Percentiles rank a stretch among this genome's conserved stretches.
These are phyloP conservation scores for Phytophthora brassicae DNA, from an alignment of 352 stramenopile species.

Conservation along the genomic window DNA sequence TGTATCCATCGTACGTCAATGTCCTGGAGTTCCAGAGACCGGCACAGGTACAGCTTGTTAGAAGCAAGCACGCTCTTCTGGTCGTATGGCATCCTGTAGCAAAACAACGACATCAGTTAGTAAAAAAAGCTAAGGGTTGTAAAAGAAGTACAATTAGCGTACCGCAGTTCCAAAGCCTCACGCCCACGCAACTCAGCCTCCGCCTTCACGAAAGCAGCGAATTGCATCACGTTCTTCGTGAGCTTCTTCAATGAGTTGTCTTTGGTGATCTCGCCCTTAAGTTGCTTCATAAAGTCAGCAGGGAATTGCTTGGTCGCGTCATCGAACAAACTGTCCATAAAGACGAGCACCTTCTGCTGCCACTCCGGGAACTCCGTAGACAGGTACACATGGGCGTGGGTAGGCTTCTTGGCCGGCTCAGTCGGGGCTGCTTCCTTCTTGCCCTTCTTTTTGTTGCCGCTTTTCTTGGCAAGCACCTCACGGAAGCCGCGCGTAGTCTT, in stretches of 20 bases:
- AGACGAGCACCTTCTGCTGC: conserved; percentile 84
- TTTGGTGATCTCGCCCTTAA: conserved; percentile 75
- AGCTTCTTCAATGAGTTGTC: conserved; percentile 87
- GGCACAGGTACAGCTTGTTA: conserved; percentile 91
- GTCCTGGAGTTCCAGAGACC: conserved; percentile 89
- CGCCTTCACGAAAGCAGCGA: conserved; percentile 94
- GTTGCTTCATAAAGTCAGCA: conserved; percentile 84
- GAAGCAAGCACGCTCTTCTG: conserved; percentile 92
- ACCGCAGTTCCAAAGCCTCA: conserved; percentile 92
- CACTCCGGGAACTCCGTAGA: conserved; percentile 83
- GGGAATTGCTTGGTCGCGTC: conserved; percentile 66
- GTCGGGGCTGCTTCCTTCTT: conserved; percentile 66
- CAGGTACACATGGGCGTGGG: conserved; percentile 86
- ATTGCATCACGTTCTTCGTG: conserved; percentile 97
- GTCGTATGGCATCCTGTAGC: conserved; percentile 92
- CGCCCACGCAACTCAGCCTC: conserved; percentile 91
- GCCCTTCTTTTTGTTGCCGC: conserved; percentile 86
- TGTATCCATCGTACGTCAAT: conserved; percentile 47
- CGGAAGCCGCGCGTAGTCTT: conserved; percentile 93
- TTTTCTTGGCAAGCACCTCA: conserved; percentile 86
- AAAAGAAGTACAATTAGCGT: conserved; percentile 15
- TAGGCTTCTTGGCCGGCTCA: conserved; percentile 86
- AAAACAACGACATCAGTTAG: conserved; percentile 15
- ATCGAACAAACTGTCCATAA: conserved; percentile 77
- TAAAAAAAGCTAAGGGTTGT: conserved; percentile 2